A percentile compares a stretch with the other conserved stretches of the same genome.
Conservation (phyloP, 306 rosid genomes). For the Glycyrrhiza uralensis region DNA sequence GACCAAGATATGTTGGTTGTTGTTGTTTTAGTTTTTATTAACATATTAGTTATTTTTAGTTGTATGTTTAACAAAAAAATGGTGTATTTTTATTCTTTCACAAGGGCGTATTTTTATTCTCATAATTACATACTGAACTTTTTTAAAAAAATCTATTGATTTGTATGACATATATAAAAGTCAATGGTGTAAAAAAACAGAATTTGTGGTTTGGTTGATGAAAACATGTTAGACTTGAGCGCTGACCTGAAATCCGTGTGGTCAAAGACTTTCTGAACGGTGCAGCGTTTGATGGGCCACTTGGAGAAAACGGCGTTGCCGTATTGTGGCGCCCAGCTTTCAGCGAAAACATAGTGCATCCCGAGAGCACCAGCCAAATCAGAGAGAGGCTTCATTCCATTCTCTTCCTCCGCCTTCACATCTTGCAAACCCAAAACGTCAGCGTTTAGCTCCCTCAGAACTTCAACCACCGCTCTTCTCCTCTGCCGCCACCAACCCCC, state of each 20-base stretch:
- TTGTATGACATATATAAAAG: too few relatives aligned
- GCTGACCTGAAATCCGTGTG: slow-evolving; percentile 86
- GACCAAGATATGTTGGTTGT: too few relatives aligned
- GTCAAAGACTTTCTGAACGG: slow-evolving; percentile 59
- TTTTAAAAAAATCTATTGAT: too few relatives aligned
- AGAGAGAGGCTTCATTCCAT: slow-evolving; percentile 80
- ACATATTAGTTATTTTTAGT: neutral
- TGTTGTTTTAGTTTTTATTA: too few relatives aligned
- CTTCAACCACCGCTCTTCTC: slow-evolving; percentile 55
- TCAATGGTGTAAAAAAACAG: too few relatives aligned
- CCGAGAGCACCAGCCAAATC: slow-evolving; percentile 76
- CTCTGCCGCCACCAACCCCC: neutral
- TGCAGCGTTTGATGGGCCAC: slow-evolving; percentile 75
- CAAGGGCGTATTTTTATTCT: too few relatives aligned
- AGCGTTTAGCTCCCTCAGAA: slow-evolving; percentile 69
- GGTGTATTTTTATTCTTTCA: too few relatives aligned
- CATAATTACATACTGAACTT: too few relatives aligned
- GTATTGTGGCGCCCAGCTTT: slow-evolving; percentile 94
- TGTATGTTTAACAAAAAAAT: too few relatives aligned
- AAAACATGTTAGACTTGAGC: too few relatives aligned
- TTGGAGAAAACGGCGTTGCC: slow-evolving; percentile 82
- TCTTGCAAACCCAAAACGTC: slow-evolving; percentile 80
- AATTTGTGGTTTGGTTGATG: too few relatives aligned
- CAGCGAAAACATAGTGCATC: slow-evolving; percentile 76
- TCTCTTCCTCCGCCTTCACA: slow-evolving; percentile 92